Percentiles rank a stretch among this genome's conserved stretches.
These are phyloP conservation scores for Hypoxylon crocopeplum DNA, from an alignment of 495 filamentous ascomycete genomes.

Conservation along the genomic window DNA sequence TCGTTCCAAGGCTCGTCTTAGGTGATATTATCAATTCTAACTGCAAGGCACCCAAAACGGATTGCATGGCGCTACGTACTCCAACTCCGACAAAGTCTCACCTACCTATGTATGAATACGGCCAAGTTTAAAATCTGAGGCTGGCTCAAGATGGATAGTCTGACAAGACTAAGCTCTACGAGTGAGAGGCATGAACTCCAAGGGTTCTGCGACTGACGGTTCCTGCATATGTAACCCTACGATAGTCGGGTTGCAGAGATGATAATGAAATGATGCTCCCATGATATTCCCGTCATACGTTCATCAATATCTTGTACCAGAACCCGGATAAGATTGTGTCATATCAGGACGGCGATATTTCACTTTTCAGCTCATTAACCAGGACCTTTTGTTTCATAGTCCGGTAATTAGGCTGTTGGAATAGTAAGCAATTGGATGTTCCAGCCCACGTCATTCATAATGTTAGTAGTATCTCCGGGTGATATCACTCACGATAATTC, in stretches of 20 bases:
- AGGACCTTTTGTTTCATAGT: neutral
- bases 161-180: constrained; percentile 3
- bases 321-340: neutral
- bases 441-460: constrained; percentile 9
- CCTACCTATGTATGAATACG: neutral
- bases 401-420: neutral
- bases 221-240: constrained; percentile 28
- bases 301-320: neutral
- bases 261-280: neutral
- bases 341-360: neutral
- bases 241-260: neutral
- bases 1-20: constrained; percentile 9
- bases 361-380: constrained; percentile 2
- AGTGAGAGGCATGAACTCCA: neutral
- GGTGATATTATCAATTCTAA: constrained; percentile 20
- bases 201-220: constrained; percentile 12
- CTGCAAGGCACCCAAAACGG: constrained; percentile 33
- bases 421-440: constrained; percentile 16
- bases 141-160: constrained; percentile 10
- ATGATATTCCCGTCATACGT: neutral
- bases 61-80: constrained; percentile 19
- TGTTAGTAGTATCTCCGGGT: no score
- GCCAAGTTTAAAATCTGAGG: constrained; percentile 2
- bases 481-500: constrained; percentile 5
- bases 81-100: constrained; percentile 17